Evolutionary conservation across 306 rosid species (phyloP).

Genomic region (Acacia melanoxylon): DNA sequence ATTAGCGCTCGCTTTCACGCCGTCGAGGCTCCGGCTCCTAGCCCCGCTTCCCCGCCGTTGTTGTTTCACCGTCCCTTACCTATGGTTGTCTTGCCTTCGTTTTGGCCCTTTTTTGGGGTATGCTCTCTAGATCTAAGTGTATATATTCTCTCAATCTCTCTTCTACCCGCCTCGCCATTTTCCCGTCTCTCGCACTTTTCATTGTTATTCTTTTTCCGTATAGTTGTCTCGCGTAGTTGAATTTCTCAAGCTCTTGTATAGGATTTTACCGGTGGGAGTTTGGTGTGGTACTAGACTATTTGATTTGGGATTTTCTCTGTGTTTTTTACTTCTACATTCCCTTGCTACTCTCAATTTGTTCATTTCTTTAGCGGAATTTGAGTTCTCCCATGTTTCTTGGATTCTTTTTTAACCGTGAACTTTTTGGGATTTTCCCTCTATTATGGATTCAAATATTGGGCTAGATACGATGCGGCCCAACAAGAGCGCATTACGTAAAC

Average conservation of each 20-base stretch:
- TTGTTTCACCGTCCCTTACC: too few species aligned
- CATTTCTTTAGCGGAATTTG: slow-evolving; percentile 13
- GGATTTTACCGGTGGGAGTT: slow-evolving; percentile 5
- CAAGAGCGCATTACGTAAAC: too few species aligned
- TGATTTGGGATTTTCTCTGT: slow-evolving; percentile 31
- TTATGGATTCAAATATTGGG: too few species aligned
- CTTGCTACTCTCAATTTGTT: slow-evolving; percentile 26
- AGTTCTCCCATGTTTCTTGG: slow-evolving; percentile 13
- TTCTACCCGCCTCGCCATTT: not conserved
- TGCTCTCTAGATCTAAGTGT: too few species aligned
- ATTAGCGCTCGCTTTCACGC: too few species aligned
- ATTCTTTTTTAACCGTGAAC: slow-evolving; percentile 18
- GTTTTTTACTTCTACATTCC: slow-evolving; percentile 30
- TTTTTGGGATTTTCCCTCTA: slow-evolving; percentile 12
- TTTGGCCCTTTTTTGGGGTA: too few species aligned
- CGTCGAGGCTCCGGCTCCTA: too few species aligned
- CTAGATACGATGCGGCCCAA: too few species aligned
- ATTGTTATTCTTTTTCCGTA: too few species aligned
- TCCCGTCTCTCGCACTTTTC: not conserved
- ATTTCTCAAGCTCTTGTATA: slow-evolving; percentile 25
- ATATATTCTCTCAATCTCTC: not conserved
- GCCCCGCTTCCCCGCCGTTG: too few species aligned
- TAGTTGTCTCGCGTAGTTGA: slow-evolving; percentile 7
- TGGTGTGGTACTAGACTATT: slow-evolving; percentile 22
- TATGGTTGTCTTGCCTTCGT: too few species aligned